Conservation (phyloP, 345 rosid species). For the Corymbia maculata region DNA sequence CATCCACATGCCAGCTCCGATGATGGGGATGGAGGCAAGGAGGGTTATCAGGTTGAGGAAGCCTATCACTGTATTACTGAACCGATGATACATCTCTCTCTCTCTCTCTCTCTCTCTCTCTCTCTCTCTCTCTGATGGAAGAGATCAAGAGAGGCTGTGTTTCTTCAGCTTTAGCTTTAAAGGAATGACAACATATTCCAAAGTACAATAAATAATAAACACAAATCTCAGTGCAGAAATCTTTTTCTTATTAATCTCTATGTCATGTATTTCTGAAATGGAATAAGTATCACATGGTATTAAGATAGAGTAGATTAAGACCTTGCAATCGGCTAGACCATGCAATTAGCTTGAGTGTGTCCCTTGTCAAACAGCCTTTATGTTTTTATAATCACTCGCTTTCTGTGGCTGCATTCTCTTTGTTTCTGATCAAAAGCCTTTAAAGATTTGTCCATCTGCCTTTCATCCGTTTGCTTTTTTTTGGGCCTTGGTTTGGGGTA, state of each 20-base stretch:
- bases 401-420: background rate
- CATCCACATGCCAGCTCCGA: slow-evolving; percentile 91
- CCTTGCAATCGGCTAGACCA: background rate
- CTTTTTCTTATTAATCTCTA: background rate
- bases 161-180: background rate
- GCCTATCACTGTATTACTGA: slow-evolving; percentile 80
- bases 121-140: background rate
- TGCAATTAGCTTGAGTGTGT: background rate
- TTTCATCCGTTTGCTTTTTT: background rate
- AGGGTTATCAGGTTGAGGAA: slow-evolving; percentile 82
- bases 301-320: background rate
- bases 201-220: background rate
- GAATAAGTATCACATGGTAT: background rate
- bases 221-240: background rate
- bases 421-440: background rate
- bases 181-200: background rate
- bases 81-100: slow-evolving; percentile 48
- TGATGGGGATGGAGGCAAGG: slow-evolving; percentile 77
- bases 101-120: background rate
- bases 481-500: background rate
- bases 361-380: background rate
- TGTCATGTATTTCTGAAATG: background rate
- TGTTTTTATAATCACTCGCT: background rate
- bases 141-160: background rate
- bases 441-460: background rate